Conservation (phyloP, 2,329 filamentous ascomycete species). For the Didymella pomorum region DNA sequence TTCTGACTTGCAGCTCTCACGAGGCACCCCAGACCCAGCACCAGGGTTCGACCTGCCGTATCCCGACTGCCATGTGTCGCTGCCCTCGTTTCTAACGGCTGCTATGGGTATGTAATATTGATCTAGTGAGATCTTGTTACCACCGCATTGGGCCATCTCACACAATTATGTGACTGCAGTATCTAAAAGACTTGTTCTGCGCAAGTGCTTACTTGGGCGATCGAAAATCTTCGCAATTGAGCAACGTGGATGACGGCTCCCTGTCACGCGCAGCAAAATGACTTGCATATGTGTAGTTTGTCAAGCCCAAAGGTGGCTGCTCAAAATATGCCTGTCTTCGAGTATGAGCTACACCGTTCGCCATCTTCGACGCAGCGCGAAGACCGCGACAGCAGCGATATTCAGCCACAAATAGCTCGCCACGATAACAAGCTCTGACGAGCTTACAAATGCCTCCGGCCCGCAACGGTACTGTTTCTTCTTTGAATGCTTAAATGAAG, state of each 20-base stretch:
- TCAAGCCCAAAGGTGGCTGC: background rate
- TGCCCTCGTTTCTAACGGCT: conserved; percentile 1
- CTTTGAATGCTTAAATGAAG: background rate
- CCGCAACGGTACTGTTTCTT: background rate
- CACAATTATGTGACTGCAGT: conserved; percentile 1
- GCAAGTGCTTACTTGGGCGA: conserved; percentile 12
- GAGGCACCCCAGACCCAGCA: conserved; percentile 7
- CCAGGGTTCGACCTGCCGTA: conserved; percentile 6
- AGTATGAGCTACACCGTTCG: background rate
- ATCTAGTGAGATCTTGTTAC: conserved; percentile 6
- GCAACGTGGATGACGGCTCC: background rate
- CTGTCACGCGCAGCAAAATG: conserved; percentile 7
- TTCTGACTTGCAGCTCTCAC: conserved; percentile 10
- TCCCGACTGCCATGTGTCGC: conserved; percentile 15
- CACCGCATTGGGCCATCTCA: conserved; percentile 10
- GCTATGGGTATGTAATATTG: background rate
- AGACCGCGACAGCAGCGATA: background rate
- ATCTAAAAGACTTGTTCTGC: conserved; percentile 2
- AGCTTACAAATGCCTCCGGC: background rate
- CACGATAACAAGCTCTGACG: background rate
- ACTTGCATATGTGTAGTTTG: conserved; percentile 12
- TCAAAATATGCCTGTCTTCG: background rate
- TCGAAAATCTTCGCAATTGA: background rate
- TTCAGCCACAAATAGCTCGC: background rate
- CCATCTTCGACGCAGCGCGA: background rate